Conservation (phyloP, 805 yeast genomes). For the Saccharomycopsis babjevae region DNA sequence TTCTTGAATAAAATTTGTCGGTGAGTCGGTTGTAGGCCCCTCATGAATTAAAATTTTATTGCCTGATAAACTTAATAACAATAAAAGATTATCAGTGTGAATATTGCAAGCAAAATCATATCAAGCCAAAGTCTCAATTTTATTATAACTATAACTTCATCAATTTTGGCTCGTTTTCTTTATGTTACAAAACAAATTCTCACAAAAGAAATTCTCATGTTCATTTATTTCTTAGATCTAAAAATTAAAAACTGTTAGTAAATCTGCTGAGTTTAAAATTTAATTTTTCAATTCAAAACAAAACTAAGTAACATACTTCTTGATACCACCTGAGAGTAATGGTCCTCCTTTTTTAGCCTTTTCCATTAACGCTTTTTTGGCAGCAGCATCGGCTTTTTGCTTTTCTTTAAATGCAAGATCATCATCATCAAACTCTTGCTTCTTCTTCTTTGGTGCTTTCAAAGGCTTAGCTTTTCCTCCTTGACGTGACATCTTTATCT, state of each 20-base stretch:
- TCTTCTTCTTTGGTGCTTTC: slow-evolving; percentile 78
- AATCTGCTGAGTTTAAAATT: neutral
- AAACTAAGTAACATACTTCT: slow-evolving; percentile 41
- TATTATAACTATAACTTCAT: too few species aligned
- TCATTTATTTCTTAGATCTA: neutral
- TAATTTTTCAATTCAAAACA: neutral
- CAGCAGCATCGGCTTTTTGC: slow-evolving; percentile 91
- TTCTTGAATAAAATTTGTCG: too few species aligned
- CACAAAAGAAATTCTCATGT: neutral
- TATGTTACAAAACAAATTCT: neutral
- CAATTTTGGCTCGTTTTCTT: neutral
- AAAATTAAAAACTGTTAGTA: neutral
- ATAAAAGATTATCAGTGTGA: too few species aligned
- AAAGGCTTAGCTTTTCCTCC: slow-evolving; percentile 32
- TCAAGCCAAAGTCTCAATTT: too few species aligned
- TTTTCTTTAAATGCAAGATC: slow-evolving; percentile 85
- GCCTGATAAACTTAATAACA: too few species aligned
- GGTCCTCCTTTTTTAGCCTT: slow-evolving; percentile 89
- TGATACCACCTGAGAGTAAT: slow-evolving; percentile 87
- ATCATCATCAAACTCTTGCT: slow-evolving; percentile 68
- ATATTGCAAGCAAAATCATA: too few species aligned
- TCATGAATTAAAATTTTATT: too few species aligned
- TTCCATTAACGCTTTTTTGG: slow-evolving; percentile 81
- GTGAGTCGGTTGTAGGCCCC: too few species aligned
- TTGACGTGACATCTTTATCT: slow-evolving; percentile 12